Base-by-base conservation (phyloP, 441 rosid species). In the Biscutella auriculata region DNA sequence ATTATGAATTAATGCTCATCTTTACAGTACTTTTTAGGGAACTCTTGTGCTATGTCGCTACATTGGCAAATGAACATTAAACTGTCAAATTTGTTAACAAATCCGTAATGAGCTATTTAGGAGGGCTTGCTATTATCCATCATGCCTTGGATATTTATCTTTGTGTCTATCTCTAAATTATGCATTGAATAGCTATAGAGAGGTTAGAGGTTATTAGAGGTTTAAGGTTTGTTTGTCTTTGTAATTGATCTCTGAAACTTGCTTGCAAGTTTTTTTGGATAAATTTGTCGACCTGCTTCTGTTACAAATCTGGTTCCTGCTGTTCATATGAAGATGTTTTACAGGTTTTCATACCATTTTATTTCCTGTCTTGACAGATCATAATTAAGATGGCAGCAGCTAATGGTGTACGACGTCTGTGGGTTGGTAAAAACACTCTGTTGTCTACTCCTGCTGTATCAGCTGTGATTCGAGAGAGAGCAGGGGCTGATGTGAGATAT, bases 391-490 rank as follows among this genome's bases (percentile, higher is more conserved):
- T 93, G 91, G 70, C 97, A 13, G 99, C 97, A 68, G 99, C 87
- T 72, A 93, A 85, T 76, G 97, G 99, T 68, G 99, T 81, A 45
- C 72, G 95, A 27, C 85, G 93, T 58, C 64, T 93, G 60, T 93
- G 99, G 97, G 88, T 87, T 67, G 97, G 97, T 63, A 90, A 89
- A 74, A 80, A 89, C 62, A 87, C 88, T 57, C 79, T 93, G 73
- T 83, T 93, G 70, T 89, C 99, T 68, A 87, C 97, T 72, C 99
- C 99, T 70, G 97, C 97, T 62, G 97, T 93, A 55, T 93, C 99
- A 41, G 96, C 86, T 66, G 96, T 89, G 44, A 87, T 93, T 35
- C 96, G 97, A 45, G 97, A 85, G 77, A 79, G 97, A 74, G 72
- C 82, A 73, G 97, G 97, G 16, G 65, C 57, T 46, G 97, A 87